These are phyloP conservation scores for Lentinula edodes DNA, from an alignment of 768 basidiomycete genomes.

Conservation along the genomic window DNA sequence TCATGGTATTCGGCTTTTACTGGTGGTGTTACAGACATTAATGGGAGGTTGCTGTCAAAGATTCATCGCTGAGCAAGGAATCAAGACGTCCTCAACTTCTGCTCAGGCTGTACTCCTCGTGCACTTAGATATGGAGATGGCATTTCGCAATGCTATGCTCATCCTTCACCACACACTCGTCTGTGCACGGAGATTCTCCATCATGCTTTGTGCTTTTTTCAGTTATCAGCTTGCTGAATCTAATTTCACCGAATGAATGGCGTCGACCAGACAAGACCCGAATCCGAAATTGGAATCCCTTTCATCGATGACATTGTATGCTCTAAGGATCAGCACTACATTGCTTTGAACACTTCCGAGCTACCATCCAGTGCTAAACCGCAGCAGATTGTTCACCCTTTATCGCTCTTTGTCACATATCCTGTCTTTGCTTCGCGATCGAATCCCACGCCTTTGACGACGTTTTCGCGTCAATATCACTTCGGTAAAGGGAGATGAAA, in stretches of 20 bases:
- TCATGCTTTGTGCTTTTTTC: background rate
- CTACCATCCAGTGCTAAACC: background rate
- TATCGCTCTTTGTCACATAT: background rate
- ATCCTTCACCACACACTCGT: background rate
- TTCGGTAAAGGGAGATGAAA: slow-evolving; percentile 1
- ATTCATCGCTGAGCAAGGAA: background rate
- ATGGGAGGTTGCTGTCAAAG: background rate
- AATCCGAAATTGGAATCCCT: background rate
- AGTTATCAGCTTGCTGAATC: background rate
- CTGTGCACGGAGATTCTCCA: background rate
- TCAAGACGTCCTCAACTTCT: background rate
- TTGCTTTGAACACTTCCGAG: background rate
- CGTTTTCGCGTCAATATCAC: background rate
- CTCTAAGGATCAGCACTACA: too few relatives aligned
- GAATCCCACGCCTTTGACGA: background rate
- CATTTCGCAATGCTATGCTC: background rate
- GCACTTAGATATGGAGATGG: background rate
- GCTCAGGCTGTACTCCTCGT: background rate
- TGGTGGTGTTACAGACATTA: background rate
- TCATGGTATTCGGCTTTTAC: background rate
- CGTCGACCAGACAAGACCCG: background rate
- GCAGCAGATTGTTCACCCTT: background rate
- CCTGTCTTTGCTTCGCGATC: background rate
- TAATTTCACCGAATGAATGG: background rate
- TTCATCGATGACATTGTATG: background rate